A percentile compares a stretch with the other conserved stretches of the same genome.
Evolutionary conservation across 225 moss, liverwort and hornwort genomes (phyloP).

Genomic region (Ulota crispa): DNA sequence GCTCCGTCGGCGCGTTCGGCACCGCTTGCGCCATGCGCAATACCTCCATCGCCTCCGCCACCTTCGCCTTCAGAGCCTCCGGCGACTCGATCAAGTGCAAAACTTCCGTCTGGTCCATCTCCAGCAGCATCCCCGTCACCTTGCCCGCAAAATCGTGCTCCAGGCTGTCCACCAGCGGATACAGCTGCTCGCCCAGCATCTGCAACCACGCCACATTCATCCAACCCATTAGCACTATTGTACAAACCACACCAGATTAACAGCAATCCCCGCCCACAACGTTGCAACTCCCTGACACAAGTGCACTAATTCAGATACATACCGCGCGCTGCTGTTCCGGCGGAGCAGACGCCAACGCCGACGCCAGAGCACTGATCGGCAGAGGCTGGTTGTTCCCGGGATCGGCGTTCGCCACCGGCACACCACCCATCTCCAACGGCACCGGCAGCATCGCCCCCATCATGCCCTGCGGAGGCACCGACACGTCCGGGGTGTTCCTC

Average conservation of each 20-base stretch:
- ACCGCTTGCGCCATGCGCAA: slow-evolving; percentile 87
- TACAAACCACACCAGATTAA: neutral
- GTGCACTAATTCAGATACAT: neutral
- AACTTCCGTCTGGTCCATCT: slow-evolving; percentile 99
- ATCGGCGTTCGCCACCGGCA: slow-evolving; percentile 62
- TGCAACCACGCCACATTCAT: slow-evolving; percentile 8
- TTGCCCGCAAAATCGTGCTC: slow-evolving; percentile 95
- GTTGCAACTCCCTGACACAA: too few species aligned
- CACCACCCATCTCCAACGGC: slow-evolving; percentile 77
- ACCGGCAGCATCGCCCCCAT: slow-evolving; percentile 94
- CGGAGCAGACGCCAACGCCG: slow-evolving; percentile 87
- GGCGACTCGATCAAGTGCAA: slow-evolving; percentile 97
- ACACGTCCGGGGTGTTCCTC: slow-evolving; percentile 79
- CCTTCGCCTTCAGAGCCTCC: slow-evolving; percentile 88
- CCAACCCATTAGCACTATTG: neutral
- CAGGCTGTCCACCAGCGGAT: slow-evolving; percentile 80
- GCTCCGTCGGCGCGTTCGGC: slow-evolving; percentile 60
- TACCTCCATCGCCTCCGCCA: slow-evolving; percentile 94
- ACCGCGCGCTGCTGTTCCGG: slow-evolving; percentile 98
- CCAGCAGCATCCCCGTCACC: slow-evolving; percentile 96
- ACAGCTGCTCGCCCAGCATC: slow-evolving; percentile 98
- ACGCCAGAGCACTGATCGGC: slow-evolving; percentile 91
- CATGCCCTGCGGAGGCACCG: slow-evolving; percentile 76
- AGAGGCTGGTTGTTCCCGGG: slow-evolving; percentile 71
- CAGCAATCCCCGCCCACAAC: too few species aligned